Base-by-base conservation (phyloP, 768 basidiomycete species). In the Agrocybe pediades region DNA sequence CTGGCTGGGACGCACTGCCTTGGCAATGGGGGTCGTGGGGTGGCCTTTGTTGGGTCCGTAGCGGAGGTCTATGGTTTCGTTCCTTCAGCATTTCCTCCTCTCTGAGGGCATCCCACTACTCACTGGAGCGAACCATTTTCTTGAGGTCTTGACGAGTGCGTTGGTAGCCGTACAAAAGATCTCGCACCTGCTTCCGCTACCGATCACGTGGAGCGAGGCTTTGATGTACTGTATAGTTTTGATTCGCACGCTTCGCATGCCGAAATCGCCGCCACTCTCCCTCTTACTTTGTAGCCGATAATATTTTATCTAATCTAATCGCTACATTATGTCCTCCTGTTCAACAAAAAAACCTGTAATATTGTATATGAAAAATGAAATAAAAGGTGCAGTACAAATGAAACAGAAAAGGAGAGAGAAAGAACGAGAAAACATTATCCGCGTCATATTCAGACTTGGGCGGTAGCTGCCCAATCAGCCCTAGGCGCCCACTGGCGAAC, bases 31-130 rank as follows among this genome's bases (percentile, higher is more conserved):
- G 46, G 94, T 95, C 25, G 95, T 95, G 60, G 90, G 87, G 77
- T 87, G 87, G 67, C 95, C 95, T 64, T 87, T 85, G 82, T 94
- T 95, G 64, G 78, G 77, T 66, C 95, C 95, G 72, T 77, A 77
- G 68, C 92, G 89, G 68, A 92, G 72, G 76, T 95, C 95, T 97
- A 55, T 24, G 46, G 45, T 16, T 41, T 24, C 61, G 36, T 17
- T 50, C 51, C 46, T 50, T 51, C 48, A 54, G 62, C 61, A n/a
- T 56, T 48, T 49, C 50, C 16, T 19, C 26, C 42, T 54, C 49
- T n/a, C 27, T 26, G 30, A 48, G 20, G 20, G 40, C 21, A 11
- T 45, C 20, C 29, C 39, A 53, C n/a, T 20, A 79, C 88, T 76
- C 75, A 90, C 90, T 86, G 72, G 77, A 83, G 68, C 90, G 87